These are phyloP conservation scores for Teratosphaeria viscida DNA, from an alignment of 2,329 filamentous ascomycete genomes.

Conservation along the genomic window DNA sequence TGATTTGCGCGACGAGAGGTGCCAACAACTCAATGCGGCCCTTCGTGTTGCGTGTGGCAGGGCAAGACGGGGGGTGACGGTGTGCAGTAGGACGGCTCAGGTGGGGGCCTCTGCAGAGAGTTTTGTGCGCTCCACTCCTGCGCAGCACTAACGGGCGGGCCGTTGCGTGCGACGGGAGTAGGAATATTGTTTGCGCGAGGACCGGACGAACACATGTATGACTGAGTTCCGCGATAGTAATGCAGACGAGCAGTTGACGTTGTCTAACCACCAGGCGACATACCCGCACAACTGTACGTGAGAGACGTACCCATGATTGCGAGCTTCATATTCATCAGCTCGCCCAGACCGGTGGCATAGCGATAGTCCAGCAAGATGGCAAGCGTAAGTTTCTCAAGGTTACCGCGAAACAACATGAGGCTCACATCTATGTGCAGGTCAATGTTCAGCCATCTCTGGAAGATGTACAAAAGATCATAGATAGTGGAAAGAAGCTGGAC, in stretches of 20 bases:
- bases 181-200: background rate
- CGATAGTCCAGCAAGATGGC: slow-evolving; percentile 2
- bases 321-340: slow-evolving; percentile 23
- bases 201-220: background rate
- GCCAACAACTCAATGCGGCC: background rate
- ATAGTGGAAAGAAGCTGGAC: slow-evolving; percentile 38
- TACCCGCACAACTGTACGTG: background rate
- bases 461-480: slow-evolving; percentile 47
- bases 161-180: background rate
- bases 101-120: background rate
- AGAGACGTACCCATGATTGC: slow-evolving; percentile 1
- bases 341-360: slow-evolving; percentile 22
- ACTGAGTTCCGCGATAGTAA: background rate
- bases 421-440: slow-evolving; percentile 22
- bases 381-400: background rate
- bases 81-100: background rate
- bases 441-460: slow-evolving; percentile 51
- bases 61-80: background rate
- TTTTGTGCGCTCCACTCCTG: background rate
- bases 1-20: background rate
- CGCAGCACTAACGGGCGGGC: background rate
- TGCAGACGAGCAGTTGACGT: background rate
- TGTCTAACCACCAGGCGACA: background rate
- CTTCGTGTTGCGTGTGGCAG: background rate
- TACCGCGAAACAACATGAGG: background rate